A percentile compares a stretch with the other conserved stretches of the same genome.
phyloP scores from a whole-genome alignment of 345 rosid genomes.

The Eutrema yunnanense region DNA sequence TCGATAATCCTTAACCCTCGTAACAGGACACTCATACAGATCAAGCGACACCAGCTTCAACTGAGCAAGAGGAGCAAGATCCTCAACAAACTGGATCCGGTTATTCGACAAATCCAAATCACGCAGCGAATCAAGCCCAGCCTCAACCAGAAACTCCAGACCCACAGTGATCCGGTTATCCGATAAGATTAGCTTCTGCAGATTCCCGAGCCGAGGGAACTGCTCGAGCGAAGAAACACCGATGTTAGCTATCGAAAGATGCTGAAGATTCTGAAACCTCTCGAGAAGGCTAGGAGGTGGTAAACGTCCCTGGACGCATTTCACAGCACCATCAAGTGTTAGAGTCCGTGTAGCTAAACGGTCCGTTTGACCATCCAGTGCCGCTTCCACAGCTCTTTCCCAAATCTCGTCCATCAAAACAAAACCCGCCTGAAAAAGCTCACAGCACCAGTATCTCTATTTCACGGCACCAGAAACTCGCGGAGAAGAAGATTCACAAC shows the following conservation, averaged over 20 bases:
- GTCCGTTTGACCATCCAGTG: conserved; percentile 59
- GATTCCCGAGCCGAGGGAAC: conserved; percentile 49
- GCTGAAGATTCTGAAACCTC: conserved; percentile 59
- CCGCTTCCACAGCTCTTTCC: conserved; percentile 73
- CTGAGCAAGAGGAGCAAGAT: conserved; percentile 62
- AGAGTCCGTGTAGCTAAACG: conserved; percentile 35
- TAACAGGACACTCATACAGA: conserved; percentile 74
- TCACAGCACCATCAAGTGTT: conserved; percentile 72
- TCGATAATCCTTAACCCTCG: conserved; percentile 66
- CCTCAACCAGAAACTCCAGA: conserved; percentile 53
- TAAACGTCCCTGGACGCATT: conserved; percentile 51
- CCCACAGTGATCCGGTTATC: conserved; percentile 67
- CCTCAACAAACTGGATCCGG: conserved; percentile 66
- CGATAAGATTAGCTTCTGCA: conserved; percentile 55
- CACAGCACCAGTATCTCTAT: no score
- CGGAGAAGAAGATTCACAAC: no score
- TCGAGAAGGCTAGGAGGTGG: conserved; percentile 47
- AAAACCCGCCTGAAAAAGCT: no score
- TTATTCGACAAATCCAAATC: conserved; percentile 71
- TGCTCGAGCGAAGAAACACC: conserved; percentile 66
- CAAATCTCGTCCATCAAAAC: conserved; percentile 63
- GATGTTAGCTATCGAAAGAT: conserved; percentile 56
- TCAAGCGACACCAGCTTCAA: conserved; percentile 62
- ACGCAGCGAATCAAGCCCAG: conserved; percentile 55
- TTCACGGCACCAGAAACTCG: no score